Percentiles rank a stretch among this genome's conserved stretches.
Evolutionary conservation across 2,329 filamentous ascomycete genomes (phyloP).

Genomic region (Diplodia sapinea): DNA sequence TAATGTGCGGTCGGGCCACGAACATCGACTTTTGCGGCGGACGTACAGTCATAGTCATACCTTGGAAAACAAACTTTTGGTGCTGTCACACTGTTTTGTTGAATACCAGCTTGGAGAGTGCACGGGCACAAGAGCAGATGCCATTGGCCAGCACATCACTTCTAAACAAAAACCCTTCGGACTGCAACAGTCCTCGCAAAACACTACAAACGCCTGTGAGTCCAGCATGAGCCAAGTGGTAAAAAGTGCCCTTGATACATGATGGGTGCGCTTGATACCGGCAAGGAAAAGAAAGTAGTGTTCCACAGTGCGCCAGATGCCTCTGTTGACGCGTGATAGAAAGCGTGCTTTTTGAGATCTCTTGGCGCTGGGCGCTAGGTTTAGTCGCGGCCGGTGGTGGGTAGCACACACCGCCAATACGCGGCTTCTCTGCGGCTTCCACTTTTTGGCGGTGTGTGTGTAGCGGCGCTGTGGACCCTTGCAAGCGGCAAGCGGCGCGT

Average conservation of each 20-base stretch:
- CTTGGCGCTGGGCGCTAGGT: constrained; percentile 3
- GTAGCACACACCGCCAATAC: background rate
- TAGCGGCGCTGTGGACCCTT: constrained; percentile 22
- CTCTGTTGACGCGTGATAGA: constrained; percentile 12
- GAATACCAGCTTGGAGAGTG: background rate
- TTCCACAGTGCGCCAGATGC: background rate
- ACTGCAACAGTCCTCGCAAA: background rate
- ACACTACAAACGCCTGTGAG: background rate
- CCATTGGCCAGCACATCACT: background rate
- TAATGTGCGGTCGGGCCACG: constrained; percentile 37
- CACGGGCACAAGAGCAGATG: background rate
- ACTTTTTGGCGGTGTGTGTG: constrained; percentile 20
- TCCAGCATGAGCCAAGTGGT: background rate
- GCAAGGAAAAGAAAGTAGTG: background rate
- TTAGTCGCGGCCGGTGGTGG: constrained; percentile 3
- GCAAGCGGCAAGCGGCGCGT: constrained; percentile 24
- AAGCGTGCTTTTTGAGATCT: background rate
- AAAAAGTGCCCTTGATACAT: background rate
- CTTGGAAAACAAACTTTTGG: background rate
- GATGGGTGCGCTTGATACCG: background rate
- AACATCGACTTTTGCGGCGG: too few species aligned
- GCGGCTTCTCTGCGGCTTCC: background rate
- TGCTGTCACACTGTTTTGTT: background rate
- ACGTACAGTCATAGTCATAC: too few species aligned
- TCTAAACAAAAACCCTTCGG: background rate